phyloP scores from a whole-genome alignment of 2,329 filamentous ascomycete species.

The Coleophoma cylindrospora region DNA sequence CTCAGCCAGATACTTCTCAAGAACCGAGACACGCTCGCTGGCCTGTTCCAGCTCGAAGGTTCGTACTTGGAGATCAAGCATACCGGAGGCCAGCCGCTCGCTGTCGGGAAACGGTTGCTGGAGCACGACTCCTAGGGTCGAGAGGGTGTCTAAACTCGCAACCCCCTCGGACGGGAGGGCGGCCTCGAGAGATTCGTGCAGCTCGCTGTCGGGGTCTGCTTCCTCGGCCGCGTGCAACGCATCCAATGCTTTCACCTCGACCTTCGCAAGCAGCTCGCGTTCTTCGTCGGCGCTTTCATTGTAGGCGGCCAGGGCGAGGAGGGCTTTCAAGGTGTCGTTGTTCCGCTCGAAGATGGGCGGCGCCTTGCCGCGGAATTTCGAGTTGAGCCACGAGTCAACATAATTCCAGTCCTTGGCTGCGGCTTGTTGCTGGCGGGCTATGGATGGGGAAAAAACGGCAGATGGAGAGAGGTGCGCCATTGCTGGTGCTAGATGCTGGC shows the following conservation, averaged over 20 bases:
- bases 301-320: slow-evolving; percentile 67
- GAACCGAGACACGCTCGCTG: slow-evolving; percentile 44
- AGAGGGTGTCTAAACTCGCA: slow-evolving; percentile 52
- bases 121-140: slow-evolving; percentile 42
- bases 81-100: slow-evolving; percentile 42
- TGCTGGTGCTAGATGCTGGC: neutral
- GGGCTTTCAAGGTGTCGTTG: slow-evolving; percentile 69
- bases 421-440: slow-evolving; percentile 70
- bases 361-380: slow-evolving; percentile 59
- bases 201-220: slow-evolving; percentile 27
- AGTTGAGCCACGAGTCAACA: slow-evolving; percentile 76
- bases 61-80: slow-evolving; percentile 51
- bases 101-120: slow-evolving; percentile 35
- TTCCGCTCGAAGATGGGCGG: slow-evolving; percentile 81
- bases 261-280: slow-evolving; percentile 46
- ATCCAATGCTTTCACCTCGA: slow-evolving; percentile 55
- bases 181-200: slow-evolving; percentile 50
- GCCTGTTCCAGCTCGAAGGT: slow-evolving; percentile 51
- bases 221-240: slow-evolving; percentile 40
- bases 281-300: slow-evolving; percentile 79
- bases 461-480: slow-evolving; percentile 33
- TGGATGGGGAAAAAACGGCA: slow-evolving; percentile 63
- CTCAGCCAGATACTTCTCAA: slow-evolving; percentile 49
- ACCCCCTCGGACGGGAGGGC: slow-evolving; percentile 50
- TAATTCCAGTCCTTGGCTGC: slow-evolving; percentile 89